These are phyloP conservation scores for Sugiyamaella floridensis DNA, from an alignment of 805 yeast species.

Conservation along the genomic window DNA sequence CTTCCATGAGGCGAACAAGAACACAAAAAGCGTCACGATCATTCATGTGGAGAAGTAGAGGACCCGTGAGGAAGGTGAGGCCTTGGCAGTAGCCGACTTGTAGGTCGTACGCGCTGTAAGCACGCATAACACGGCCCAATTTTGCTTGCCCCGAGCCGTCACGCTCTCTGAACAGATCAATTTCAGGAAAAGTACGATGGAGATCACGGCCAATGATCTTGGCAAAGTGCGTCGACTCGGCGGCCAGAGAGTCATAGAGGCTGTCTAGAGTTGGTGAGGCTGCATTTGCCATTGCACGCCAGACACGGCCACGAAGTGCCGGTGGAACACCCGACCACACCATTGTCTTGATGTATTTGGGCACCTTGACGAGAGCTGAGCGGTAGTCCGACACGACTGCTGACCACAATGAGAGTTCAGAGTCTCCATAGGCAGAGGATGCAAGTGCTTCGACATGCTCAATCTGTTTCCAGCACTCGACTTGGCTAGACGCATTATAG, in stretches of 20 bases:
- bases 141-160: constrained; percentile 37
- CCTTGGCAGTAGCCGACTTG: constrained; percentile 70
- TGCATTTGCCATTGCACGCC: constrained; percentile 30
- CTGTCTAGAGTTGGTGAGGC: constrained; percentile 26
- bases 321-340: constrained; percentile 31
- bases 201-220: constrained; percentile 50
- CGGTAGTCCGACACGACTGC: constrained; percentile 30
- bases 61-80: constrained; percentile 54
- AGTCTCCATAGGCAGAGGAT: constrained; percentile 5
- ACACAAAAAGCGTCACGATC: constrained; percentile 43
- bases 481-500: not conserved
- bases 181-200: constrained; percentile 51
- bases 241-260: constrained; percentile 34
- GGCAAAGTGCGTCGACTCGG: constrained; percentile 38
- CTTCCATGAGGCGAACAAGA: constrained; percentile 51
- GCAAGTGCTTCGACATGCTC: constrained; percentile 10
- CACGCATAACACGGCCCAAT: constrained; percentile 51
- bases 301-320: constrained; percentile 30
- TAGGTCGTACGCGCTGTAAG: constrained; percentile 55
- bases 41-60: constrained; percentile 41
- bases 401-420: constrained; percentile 32
- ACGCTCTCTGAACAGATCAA: constrained; percentile 41
- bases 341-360: constrained; percentile 27
- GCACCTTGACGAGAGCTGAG: constrained; percentile 25
- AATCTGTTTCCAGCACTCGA: constrained; percentile 12